These are phyloP conservation scores for Umbellularia californica DNA, from an alignment of 164 flowering plant species.

Conservation along the genomic window DNA sequence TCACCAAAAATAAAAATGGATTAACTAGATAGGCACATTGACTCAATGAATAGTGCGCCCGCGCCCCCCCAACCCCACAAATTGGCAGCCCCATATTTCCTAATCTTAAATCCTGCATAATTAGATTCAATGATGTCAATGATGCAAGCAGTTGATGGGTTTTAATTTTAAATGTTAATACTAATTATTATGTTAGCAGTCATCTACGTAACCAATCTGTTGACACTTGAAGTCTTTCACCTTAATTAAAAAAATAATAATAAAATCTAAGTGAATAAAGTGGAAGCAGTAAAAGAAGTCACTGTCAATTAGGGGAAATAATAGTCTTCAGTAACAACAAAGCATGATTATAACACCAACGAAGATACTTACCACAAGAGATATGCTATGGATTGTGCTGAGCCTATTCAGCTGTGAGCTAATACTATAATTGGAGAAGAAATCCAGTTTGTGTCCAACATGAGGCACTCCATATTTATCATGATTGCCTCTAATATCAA, in stretches of 20 bases:
- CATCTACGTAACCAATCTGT: too few species aligned
- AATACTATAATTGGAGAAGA: conserved; percentile 21
- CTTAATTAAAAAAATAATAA: too few species aligned
- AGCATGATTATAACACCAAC: not conserved
- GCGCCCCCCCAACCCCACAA: too few species aligned
- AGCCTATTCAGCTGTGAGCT: conserved; percentile 18
- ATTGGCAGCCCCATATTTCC: too few species aligned
- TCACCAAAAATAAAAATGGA: too few species aligned
- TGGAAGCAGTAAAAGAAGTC: too few species aligned
- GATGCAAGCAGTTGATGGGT: not conserved
- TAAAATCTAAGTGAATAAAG: too few species aligned
- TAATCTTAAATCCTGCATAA: too few species aligned
- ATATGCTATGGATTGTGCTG: conserved; percentile 16
- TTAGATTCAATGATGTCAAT: not conserved
- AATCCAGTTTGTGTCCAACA: conserved; percentile 18
- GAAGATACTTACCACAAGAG: conserved; percentile 14
- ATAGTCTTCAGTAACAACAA: not conserved
- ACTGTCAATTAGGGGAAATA: not conserved
- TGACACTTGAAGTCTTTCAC: too few species aligned
- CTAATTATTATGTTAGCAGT: not conserved
- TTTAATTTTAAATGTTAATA: not conserved
- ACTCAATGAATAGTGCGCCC: too few species aligned
- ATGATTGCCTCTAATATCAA: conserved; percentile 23
- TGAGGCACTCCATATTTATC: conserved; percentile 22
- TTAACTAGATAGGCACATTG: too few species aligned